These are phyloP conservation scores for Leccinum truebloodii DNA, from an alignment of 768 basidiomycete species.

Conservation along the genomic window DNA sequence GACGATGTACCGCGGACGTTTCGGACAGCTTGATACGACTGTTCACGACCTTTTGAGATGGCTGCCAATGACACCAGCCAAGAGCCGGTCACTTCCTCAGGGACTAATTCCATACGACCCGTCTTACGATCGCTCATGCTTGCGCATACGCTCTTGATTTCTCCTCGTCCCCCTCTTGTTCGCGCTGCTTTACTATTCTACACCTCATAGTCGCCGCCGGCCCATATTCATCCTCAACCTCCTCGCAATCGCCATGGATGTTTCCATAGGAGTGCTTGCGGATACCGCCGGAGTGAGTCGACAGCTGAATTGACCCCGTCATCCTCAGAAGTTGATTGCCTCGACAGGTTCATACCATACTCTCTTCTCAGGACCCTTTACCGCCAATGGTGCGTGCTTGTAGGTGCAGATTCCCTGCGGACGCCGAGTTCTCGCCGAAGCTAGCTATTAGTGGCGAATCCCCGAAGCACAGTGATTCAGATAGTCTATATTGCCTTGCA, in stretches of 20 bases:
- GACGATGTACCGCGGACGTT: not conserved
- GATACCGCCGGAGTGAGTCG: constrained; percentile 25
- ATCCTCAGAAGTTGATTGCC: not conserved
- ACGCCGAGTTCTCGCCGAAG: too few relatives aligned
- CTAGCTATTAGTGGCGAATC: too few relatives aligned
- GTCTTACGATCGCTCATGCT: constrained; percentile 24
- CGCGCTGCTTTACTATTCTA: constrained; percentile 34
- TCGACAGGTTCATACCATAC: constrained; percentile 29
- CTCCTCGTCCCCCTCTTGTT: constrained; percentile 34
- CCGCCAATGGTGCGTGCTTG: constrained; percentile 19
- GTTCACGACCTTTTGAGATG: not conserved
- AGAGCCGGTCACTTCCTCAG: not conserved
- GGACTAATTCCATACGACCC: not conserved
- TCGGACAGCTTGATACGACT: not conserved
- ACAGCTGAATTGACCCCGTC: not conserved
- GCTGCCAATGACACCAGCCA: not conserved
- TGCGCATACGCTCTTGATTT: constrained; percentile 29
- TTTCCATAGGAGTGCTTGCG: constrained; percentile 21
- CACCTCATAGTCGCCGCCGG: constrained; percentile 21
- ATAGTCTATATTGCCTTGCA: too few relatives aligned
- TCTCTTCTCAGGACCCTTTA: constrained; percentile 24
- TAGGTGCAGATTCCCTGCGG: too few relatives aligned
- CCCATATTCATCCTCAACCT: constrained; percentile 34
- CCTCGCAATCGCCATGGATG: constrained; percentile 20
- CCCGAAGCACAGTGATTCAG: too few relatives aligned